A percentile compares a stretch with the other conserved stretches of the same genome.
These are phyloP conservation scores for Yarrowia sp. DNA, from an alignment of 805 yeast species.

Conservation along the genomic window DNA sequence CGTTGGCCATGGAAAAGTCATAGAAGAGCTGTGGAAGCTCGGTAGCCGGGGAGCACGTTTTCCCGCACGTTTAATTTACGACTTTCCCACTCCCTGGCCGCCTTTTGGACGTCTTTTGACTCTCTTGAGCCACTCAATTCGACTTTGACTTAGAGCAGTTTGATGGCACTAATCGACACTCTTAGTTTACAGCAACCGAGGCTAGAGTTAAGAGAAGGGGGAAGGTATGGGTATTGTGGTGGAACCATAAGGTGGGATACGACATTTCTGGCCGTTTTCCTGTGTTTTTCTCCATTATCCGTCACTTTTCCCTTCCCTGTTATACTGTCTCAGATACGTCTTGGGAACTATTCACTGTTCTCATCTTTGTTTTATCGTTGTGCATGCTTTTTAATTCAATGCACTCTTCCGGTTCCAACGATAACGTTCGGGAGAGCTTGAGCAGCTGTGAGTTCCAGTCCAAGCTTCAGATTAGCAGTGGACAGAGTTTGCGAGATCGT, in stretches of 20 bases:
- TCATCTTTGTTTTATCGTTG: background rate
- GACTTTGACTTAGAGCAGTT: background rate
- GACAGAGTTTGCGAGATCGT: background rate
- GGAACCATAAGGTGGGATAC: no score
- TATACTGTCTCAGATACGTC: background rate
- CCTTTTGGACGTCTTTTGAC: background rate
- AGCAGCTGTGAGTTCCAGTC: background rate
- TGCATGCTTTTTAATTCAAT: background rate
- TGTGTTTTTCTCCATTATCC: no score
- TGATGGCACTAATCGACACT: background rate
- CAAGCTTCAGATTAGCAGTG: constrained; percentile 4
- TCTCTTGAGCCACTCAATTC: background rate
- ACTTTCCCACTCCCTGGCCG: background rate
- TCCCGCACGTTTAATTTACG: background rate
- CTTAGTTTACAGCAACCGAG: background rate
- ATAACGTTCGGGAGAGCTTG: constrained; percentile 12
- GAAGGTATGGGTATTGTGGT: no score
- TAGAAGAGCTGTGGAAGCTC: background rate
- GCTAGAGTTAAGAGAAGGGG: background rate
- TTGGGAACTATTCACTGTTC: no score
- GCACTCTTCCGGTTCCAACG: constrained; percentile 3
- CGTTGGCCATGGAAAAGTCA: no score
- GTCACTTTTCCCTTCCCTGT: no score
- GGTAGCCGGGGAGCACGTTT: background rate
- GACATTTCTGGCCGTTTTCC: no score